These are phyloP conservation scores for Sporothrix luriei DNA, from an alignment of 2,329 filamentous ascomycete genomes.

Conservation along the genomic window DNA sequence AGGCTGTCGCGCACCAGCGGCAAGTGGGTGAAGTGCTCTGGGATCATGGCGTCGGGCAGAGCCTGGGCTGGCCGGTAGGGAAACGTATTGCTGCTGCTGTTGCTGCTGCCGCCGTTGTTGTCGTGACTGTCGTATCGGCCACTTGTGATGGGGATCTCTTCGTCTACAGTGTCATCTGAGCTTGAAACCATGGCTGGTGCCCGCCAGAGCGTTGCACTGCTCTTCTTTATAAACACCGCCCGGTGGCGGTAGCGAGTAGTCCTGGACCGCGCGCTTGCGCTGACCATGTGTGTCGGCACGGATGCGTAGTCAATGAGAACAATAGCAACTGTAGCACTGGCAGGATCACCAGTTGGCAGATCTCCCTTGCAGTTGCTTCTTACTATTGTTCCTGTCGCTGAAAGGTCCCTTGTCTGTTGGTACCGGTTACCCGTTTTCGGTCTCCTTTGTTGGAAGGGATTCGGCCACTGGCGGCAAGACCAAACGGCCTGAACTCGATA, in stretches of 20 bases:
- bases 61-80: conserved; percentile 9
- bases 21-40: conserved; percentile 58
- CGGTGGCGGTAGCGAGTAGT: conserved; percentile 34
- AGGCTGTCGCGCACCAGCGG: conserved; percentile 68
- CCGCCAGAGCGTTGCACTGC: conserved; percentile 19
- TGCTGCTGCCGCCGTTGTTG: not conserved
- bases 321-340: conserved; percentile 30
- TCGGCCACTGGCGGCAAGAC: not conserved
- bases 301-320: conserved; percentile 22
- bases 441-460: not conserved
- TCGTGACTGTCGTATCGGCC: conserved; percentile 6
- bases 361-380: conserved; percentile 20
- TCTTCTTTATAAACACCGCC: conserved; percentile 37
- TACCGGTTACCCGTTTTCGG: not conserved
- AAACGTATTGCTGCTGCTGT: not conserved
- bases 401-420: conserved; percentile 20
- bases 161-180: conserved; percentile 25
- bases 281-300: conserved; percentile 31
- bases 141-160: conserved; percentile 29
- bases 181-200: conserved; percentile 30
- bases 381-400: conserved; percentile 33
- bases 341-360: conserved; percentile 2
- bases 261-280: conserved; percentile 27
- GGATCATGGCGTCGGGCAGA: conserved; percentile 45
- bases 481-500: not conserved